A percentile compares a stretch with the other conserved stretches of the same genome.
These are phyloP conservation scores for Fulvia fulva DNA, from an alignment of 2,329 filamentous ascomycete genomes.

Conservation along the genomic window DNA sequence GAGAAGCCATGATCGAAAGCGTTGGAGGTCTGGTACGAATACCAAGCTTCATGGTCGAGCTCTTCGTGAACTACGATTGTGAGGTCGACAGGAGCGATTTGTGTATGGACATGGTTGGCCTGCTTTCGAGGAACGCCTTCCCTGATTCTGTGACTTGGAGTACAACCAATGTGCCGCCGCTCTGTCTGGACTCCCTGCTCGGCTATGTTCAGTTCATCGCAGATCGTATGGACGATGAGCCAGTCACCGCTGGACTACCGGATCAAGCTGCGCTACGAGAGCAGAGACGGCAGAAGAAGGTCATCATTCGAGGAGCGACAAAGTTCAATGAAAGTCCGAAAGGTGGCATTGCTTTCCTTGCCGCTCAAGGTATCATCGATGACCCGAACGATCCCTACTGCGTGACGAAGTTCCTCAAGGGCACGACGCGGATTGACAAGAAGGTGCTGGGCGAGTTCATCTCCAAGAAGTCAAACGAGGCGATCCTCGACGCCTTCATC, in stretches of 20 bases:
- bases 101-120: slow-evolving; percentile 90
- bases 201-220: slow-evolving; percentile 90
- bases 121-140: slow-evolving; percentile 88
- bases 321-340: slow-evolving; percentile 97
- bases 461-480: slow-evolving; percentile 84
- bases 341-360: slow-evolving; percentile 78
- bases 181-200: slow-evolving; percentile 87
- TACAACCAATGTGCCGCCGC: slow-evolving; percentile 91
- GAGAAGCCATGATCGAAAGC: slow-evolving; percentile 97
- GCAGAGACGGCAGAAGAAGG: slow-evolving; percentile 74
- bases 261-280: slow-evolving; percentile 62
- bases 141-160: slow-evolving; percentile 98
- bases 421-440: slow-evolving; percentile 85
- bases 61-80: slow-evolving; percentile 98
- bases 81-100: slow-evolving; percentile 86
- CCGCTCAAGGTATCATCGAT: slow-evolving; percentile 79
- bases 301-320: slow-evolving; percentile 79
- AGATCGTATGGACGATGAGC: slow-evolving; percentile 72
- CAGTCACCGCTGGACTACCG: slow-evolving; percentile 61
- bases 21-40: slow-evolving; percentile 88
- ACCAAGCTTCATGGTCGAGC: slow-evolving; percentile 88
- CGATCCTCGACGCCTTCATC: slow-evolving; percentile 79
- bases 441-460: slow-evolving; percentile 87
- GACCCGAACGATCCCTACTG: slow-evolving; percentile 68
- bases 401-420: slow-evolving; percentile 82